A percentile compares a stretch with the other conserved stretches of the same genome.
phyloP scores from a whole-genome alignment of 805 yeast species.

The Yamadazyma ubonensis region DNA sequence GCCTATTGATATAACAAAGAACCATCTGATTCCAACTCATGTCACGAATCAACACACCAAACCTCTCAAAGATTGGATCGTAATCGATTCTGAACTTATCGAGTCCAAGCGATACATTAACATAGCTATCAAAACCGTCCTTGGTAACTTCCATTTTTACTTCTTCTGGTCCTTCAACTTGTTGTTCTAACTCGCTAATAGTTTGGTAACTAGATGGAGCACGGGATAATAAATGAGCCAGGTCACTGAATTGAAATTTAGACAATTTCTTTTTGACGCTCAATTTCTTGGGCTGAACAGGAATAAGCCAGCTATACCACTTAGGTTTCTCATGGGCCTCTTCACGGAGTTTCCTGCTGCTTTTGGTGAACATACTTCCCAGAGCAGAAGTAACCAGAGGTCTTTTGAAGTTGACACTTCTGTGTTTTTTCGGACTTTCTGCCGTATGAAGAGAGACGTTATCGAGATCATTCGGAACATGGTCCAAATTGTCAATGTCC shows the following conservation, averaged over 20 bases:
- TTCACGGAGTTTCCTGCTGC: constrained; percentile 4
- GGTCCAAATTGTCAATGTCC: constrained; percentile 1
- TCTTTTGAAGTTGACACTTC: neutral
- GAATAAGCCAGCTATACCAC: constrained; percentile 13
- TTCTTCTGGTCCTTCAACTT: constrained; percentile 1
- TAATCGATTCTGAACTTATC: constrained; percentile 19
- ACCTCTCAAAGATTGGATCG: constrained; percentile 27
- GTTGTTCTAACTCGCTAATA: constrained; percentile 18
- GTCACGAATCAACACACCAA: constrained; percentile 19
- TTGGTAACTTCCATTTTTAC: constrained; percentile 5
- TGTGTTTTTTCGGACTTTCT: constrained; percentile 18
- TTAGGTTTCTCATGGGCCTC: neutral
- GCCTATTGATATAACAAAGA: constrained; percentile 16
- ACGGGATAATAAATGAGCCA: constrained; percentile 5
- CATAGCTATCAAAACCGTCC: constrained; percentile 19
- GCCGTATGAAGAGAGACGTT: constrained; percentile 10
- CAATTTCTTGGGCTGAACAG: constrained; percentile 4
- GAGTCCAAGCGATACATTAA: constrained; percentile 22
- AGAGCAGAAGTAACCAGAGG: neutral
- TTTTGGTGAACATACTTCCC: neutral
- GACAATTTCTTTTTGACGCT: constrained; percentile 12
- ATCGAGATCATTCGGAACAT: constrained; percentile 9
- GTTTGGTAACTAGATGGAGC: constrained; percentile 10
- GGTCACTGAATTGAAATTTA: constrained; percentile 9
- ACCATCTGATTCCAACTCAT: constrained; percentile 13